Conservation (phyloP, 441 rosid genomes). For the Adansonia gregorii region DNA sequence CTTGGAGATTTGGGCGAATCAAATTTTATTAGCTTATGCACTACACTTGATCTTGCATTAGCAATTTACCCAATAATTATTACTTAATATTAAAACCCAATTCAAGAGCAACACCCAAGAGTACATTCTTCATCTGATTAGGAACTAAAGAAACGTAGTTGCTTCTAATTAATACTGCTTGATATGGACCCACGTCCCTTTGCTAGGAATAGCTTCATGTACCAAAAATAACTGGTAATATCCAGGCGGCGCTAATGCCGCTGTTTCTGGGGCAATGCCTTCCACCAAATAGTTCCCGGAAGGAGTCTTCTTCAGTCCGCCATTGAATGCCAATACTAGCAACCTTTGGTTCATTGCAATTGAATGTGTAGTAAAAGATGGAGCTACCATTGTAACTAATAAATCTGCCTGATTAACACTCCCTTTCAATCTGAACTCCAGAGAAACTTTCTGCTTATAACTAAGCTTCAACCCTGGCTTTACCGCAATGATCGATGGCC, state of each 20-base stretch:
- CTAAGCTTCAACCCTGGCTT: conserved; percentile 1
- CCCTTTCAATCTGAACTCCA: conserved; percentile 9
- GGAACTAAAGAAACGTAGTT: background rate
- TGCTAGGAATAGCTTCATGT: conserved; percentile 25
- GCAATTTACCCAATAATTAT: background rate
- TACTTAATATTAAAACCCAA: background rate
- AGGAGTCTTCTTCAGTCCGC: background rate
- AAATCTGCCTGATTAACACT: background rate
- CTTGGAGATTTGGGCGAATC: background rate
- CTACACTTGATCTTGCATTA: background rate
- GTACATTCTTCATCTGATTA: background rate
- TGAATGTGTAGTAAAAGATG: conserved; percentile 34
- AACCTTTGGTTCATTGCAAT: conserved; percentile 32
- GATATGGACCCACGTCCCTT: conserved; percentile 26
- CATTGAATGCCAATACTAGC: conserved; percentile 14
- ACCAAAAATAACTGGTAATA: conserved; percentile 28
- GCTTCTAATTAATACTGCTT: background rate
- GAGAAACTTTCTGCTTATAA: conserved; percentile 15
- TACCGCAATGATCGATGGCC: conserved; percentile 19
- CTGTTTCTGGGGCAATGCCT: conserved; percentile 4
- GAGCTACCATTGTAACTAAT: conserved; percentile 31
- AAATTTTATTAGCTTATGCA: background rate
- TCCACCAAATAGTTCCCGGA: conserved; percentile 1
- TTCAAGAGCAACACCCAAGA: background rate
- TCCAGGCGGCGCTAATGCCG: conserved; percentile 23